Evolutionary conservation across 73 alveolate species (phyloP), one percentile per base, ranked within the genome.

Genomic region (Effrenium voratum): DNA sequence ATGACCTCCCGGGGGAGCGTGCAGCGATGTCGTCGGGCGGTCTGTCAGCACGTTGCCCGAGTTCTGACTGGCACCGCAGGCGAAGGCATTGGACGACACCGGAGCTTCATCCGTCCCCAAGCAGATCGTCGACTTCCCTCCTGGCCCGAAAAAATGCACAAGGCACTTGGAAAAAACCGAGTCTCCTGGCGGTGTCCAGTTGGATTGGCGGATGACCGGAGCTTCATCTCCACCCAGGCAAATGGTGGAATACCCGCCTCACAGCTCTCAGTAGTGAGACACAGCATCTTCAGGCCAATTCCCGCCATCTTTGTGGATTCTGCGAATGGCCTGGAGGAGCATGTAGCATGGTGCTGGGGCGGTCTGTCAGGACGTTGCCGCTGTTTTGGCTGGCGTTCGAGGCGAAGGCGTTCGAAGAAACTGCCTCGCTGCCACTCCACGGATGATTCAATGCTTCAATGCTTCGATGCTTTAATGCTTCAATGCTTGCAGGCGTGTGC

Each of bases 11-110:
- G 98, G 98, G 10, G 98, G 90, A 5, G 87, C 90, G 49, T 46
- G 76, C 41, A 91, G 55, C 59, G 34, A 44, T 5, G 90, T 91
- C 19, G 98, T 91, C 13, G 98, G 98, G 32, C 98, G 87, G 28
- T 91, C 90, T 5, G 98, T 70, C 63, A 91, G 73, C 41, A 91
- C 98, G 34, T 91, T 91, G 49, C 98, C 98, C 38, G 79, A 68
- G 45, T 91, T 91, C 60, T 91, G 98, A 77, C 43, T 49, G 60
- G 57, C 43, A 59, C 98, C 98, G 50, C 90, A 72, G 57, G 98
- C 98, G 28, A 91, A 91, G 59, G 90, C 90, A 50, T 91, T 91
- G 40, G 98, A 68, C 3, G 98, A 91, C 66, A 66, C 86, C 46
- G 90, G 75, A 3, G 98, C 90, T 10, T 77, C 32, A 49, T 60